phyloP scores from a whole-genome alignment of 768 basidiomycete species.

The Tephrocybe sp. region DNA sequence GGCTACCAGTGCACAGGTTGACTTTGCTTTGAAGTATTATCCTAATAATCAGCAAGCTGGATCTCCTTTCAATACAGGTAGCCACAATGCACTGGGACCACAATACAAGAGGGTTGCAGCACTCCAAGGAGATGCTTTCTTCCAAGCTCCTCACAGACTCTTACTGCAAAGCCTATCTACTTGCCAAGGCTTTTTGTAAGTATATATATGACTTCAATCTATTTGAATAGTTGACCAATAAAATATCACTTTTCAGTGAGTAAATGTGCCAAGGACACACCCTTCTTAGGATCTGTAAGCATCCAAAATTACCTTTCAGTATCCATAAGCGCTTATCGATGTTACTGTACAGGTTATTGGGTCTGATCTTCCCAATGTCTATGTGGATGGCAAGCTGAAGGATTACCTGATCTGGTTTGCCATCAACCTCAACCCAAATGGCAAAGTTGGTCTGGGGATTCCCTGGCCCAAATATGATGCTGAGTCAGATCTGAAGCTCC shows the following conservation, averaged over 20 bases:
- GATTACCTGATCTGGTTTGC: constrained; percentile 49
- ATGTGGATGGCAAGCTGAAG: constrained; percentile 39
- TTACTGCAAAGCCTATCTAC: constrained; percentile 39
- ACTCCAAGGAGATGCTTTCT: constrained; percentile 46
- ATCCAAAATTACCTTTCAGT: background rate
- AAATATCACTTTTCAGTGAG: constrained; percentile 39
- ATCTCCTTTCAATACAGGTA: constrained; percentile 48
- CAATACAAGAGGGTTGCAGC: constrained; percentile 53
- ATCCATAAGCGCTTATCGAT: background rate
- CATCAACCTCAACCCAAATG: constrained; percentile 45
- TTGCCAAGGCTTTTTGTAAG: constrained; percentile 40
- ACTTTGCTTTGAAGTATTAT: constrained; percentile 27
- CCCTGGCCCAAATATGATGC: constrained; percentile 46
- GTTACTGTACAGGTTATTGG: constrained; percentile 34
- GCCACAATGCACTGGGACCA: constrained; percentile 36
- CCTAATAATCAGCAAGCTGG: constrained; percentile 38
- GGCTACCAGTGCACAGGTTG: constrained; percentile 14
- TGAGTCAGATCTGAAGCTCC: constrained; percentile 29
- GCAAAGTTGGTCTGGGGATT: constrained; percentile 25
- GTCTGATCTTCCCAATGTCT: constrained; percentile 44
- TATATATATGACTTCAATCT: no score
- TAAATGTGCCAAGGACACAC: constrained; percentile 41
- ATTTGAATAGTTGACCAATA: no score
- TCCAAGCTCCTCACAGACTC: constrained; percentile 49
- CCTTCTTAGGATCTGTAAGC: constrained; percentile 46